A percentile compares a stretch with the other conserved stretches of the same genome.
Evolutionary conservation across 805 yeast genomes (phyloP).

Genomic region (Suhomyces emberorum): DNA sequence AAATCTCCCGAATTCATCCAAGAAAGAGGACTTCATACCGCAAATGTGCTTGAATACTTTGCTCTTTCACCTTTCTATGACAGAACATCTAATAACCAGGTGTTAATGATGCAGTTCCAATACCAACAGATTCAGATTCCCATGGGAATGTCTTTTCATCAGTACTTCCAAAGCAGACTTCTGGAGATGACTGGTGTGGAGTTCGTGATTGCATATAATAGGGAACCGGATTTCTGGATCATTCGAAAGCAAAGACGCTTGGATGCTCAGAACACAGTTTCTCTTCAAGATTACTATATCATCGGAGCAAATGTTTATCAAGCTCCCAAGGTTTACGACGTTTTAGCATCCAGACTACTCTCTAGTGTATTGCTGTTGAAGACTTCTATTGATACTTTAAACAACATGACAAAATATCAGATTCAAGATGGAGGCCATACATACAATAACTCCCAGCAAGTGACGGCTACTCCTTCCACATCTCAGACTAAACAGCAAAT

Average conservation of each 20-base stretch:
- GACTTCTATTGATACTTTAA: conserved; percentile 30
- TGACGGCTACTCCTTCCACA: conserved; percentile 7
- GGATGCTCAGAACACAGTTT: conserved; percentile 47
- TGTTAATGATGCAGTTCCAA: conserved; percentile 91
- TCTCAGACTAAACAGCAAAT: conserved; percentile 4
- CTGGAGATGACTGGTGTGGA: conserved; percentile 82
- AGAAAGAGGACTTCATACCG: conserved; percentile 78
- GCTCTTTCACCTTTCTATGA: conserved; percentile 94
- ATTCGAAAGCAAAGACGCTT: conserved; percentile 75
- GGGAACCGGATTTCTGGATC: conserved; percentile 94
- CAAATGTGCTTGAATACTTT: conserved; percentile 89
- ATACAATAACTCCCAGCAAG: conserved; percentile 14
- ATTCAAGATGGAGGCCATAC: conserved; percentile 36
- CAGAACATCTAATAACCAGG: conserved; percentile 90
- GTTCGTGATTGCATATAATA: conserved; percentile 65
- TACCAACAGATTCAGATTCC: conserved; percentile 51
- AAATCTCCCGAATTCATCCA: conserved; percentile 97
- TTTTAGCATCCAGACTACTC: conserved; percentile 65
- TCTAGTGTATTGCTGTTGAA: conserved; percentile 35
- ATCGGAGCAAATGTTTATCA: conserved; percentile 91
- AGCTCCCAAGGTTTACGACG: conserved; percentile 74
- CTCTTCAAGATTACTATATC: conserved; percentile 77
- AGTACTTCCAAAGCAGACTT: conserved; percentile 53
- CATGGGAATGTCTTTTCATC: conserved; percentile 27
- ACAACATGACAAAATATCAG: conserved; percentile 29